Evolutionary conservation across 306 rosid species (phyloP).

Genomic region (Trifolium fragiferum): DNA sequence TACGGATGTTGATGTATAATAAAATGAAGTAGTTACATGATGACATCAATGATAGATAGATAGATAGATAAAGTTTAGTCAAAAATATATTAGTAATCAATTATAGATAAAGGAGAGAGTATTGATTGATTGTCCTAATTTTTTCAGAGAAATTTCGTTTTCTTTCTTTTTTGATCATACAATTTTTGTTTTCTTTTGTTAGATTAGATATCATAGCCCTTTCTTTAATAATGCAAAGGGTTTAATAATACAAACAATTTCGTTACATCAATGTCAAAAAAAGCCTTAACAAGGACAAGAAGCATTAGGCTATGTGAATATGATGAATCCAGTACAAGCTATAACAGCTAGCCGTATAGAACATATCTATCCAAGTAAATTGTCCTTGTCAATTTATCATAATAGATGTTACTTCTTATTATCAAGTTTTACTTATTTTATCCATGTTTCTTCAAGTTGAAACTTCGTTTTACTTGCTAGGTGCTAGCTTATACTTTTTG

Average conservation of each 20-base stretch:
- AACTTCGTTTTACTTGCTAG: conserved; percentile 1
- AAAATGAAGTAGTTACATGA: conserved; percentile 35
- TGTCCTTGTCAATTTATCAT: conserved; percentile 21
- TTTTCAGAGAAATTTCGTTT: conserved; percentile 1
- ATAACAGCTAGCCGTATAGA: conserved; percentile 30
- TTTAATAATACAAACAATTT: conserved; percentile 39
- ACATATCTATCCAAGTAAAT: conserved; percentile 28
- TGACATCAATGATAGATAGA: conserved; percentile 42
- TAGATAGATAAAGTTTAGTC: not conserved
- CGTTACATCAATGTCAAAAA: conserved; percentile 36
- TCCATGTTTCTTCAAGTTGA: conserved; percentile 18
- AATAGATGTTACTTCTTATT: conserved; percentile 10
- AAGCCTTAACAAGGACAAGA: conserved; percentile 42
- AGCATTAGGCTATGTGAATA: conserved; percentile 8
- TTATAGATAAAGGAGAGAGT: conserved; percentile 1
- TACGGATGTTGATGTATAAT: conserved; percentile 25
- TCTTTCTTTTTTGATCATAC: conserved; percentile 24
- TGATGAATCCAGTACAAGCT: not conserved
- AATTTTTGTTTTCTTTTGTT: conserved; percentile 24
- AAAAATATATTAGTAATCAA: too few species aligned
- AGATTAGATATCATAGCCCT: not conserved
- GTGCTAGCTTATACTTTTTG: too few species aligned
- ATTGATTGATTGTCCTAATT: conserved; percentile 7
- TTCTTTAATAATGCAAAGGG: conserved; percentile 41
- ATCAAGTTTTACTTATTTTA: conserved; percentile 22